These are phyloP conservation scores for Penicillium sp. DNA, from an alignment of 2,329 filamentous ascomycete genomes.

Conservation along the genomic window DNA sequence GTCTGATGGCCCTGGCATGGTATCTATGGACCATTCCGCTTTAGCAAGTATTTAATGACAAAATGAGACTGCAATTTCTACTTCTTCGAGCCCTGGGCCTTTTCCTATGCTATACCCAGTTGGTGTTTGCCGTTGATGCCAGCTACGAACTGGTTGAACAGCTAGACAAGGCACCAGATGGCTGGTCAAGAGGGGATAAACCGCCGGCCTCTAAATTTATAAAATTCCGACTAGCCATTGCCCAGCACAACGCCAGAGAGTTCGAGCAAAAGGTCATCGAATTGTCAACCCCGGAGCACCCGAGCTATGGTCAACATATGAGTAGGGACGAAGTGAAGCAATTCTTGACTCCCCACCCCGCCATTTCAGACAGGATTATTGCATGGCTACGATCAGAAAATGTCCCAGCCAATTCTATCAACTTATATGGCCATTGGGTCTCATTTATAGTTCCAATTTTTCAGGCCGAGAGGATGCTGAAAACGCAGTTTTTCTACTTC, in stretches of 20 bases:
- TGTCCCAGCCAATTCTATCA: constrained; percentile 45
- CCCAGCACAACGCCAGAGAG: constrained; percentile 47
- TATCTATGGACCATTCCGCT: too few relatives aligned
- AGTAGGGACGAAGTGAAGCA: constrained; percentile 57
- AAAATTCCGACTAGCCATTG: constrained; percentile 49
- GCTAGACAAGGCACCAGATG: constrained; percentile 27
- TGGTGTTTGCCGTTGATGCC: neutral
- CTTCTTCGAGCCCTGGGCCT: constrained; percentile 9
- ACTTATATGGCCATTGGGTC: constrained; percentile 59
- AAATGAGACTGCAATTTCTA: neutral
- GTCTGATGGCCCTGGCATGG: neutral
- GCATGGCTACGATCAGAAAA: constrained; percentile 55
- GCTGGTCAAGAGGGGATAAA: constrained; percentile 30
- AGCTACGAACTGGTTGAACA: constrained; percentile 28
- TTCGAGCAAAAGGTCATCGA: constrained; percentile 60
- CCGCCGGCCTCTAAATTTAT: constrained; percentile 40
- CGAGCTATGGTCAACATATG: constrained; percentile 61
- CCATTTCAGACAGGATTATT: constrained; percentile 50
- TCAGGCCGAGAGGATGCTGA: constrained; percentile 55
- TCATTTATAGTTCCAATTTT: constrained; percentile 45
- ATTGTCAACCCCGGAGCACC: constrained; percentile 59
- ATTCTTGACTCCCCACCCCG: constrained; percentile 51
- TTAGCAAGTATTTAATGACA: neutral
- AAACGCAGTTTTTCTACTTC: constrained; percentile 58
- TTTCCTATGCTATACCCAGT: constrained; percentile 6